Percentiles rank a stretch among this genome's conserved stretches.
phyloP scores from a whole-genome alignment of 176 grass and related monocot genomes.

The Bolboschoenus planiculmis region DNA sequence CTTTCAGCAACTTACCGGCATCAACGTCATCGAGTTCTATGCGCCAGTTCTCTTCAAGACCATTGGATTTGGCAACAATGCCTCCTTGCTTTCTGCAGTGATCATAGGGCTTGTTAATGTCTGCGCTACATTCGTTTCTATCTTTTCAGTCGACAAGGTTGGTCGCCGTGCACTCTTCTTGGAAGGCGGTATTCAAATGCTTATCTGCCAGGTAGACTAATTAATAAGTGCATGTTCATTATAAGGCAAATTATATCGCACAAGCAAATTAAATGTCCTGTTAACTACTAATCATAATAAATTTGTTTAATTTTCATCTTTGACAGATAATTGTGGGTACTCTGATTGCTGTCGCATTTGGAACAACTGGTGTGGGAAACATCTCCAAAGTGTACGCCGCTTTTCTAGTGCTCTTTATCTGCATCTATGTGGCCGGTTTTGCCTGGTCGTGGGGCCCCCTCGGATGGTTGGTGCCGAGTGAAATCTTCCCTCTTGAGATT shows the following conservation, averaged over 20 bases:
- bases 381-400: conserved; percentile 8
- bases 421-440: conserved; percentile 23
- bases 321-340: conserved; percentile 26
- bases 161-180: conserved; percentile 35
- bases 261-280: not conserved
- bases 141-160: conserved; percentile 34
- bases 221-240: not conserved
- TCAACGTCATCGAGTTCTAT: conserved; percentile 46
- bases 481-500: conserved; percentile 37
- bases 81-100: conserved; percentile 28
- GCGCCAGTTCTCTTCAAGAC: conserved; percentile 41
- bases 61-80: conserved; percentile 28
- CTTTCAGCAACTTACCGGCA: conserved; percentile 48
- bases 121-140: conserved; percentile 31
- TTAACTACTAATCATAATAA: not conserved
- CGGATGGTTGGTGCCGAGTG: conserved; percentile 32
- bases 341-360: conserved; percentile 28
- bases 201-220: conserved; percentile 27
- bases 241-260: not conserved
- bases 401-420: conserved; percentile 23
- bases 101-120: conserved; percentile 38
- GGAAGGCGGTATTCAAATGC: conserved; percentile 24
- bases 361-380: not conserved
- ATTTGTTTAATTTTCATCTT: not conserved
- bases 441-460: conserved; percentile 33